Evolutionary conservation across 257 asterid species (phyloP).

Genomic region (Solanum peruvianum): DNA sequence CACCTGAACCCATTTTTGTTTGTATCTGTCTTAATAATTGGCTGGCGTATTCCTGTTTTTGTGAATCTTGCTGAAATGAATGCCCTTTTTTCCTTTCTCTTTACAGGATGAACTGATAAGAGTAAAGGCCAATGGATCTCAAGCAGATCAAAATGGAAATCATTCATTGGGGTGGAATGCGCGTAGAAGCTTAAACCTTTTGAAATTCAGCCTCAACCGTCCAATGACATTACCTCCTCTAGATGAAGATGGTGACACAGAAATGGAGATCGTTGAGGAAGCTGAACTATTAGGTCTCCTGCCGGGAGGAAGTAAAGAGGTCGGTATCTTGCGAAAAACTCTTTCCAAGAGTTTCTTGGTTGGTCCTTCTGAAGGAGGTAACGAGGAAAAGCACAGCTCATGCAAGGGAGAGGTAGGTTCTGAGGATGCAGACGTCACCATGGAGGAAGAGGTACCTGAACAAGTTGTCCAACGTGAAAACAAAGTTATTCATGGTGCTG

Average conservation of each 20-base stretch:
- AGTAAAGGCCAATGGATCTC: conserved; percentile 56
- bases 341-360: background rate
- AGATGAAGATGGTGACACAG: conserved; percentile 85
- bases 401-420: conserved; percentile 16
- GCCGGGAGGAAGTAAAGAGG: background rate
- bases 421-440: conserved; percentile 56
- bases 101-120: conserved; percentile 65
- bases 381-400: conserved; percentile 1
- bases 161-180: conserved; percentile 80
- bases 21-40: background rate
- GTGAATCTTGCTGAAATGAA: background rate
- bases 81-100: background rate
- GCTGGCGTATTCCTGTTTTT: background rate
- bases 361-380: conserved; percentile 11
- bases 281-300: conserved; percentile 8
- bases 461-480: conserved; percentile 22
- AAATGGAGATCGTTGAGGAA: conserved; percentile 84
- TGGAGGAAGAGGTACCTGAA: conserved; percentile 49
- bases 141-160: conserved; percentile 44
- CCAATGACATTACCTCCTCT: conserved; percentile 53
- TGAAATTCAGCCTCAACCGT: conserved; percentile 84
- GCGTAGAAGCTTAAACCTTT: conserved; percentile 80
- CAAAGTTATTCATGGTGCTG: background rate
- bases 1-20: background rate
- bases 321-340: background rate